A percentile compares a stretch with the other conserved stretches of the same genome.
These are phyloP conservation scores for Elsinoe australis DNA, from an alignment of 2,329 filamentous ascomycete species.

Conservation along the genomic window DNA sequence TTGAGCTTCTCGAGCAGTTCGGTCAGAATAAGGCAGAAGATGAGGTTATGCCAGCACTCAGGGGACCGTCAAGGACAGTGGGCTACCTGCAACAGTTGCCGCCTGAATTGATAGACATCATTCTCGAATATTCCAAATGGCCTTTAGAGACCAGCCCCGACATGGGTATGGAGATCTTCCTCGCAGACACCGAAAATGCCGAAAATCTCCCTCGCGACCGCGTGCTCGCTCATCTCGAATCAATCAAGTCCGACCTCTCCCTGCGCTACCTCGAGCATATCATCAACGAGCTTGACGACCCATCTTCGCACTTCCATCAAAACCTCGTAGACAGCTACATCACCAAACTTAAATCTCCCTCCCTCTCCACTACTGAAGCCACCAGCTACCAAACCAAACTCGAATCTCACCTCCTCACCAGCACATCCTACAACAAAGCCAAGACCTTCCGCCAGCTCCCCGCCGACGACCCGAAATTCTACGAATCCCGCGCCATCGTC, in stretches of 20 bases:
- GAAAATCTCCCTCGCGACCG: conserved; percentile 73
- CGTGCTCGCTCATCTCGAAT: conserved; percentile 66
- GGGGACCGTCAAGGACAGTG: conserved; percentile 76
- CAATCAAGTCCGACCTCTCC: conserved; percentile 63
- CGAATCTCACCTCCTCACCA: conserved; percentile 66
- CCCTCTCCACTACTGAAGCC: conserved; percentile 26
- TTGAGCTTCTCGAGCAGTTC: conserved; percentile 75
- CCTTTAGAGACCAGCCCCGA: conserved; percentile 64
- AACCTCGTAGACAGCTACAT: conserved; percentile 67
- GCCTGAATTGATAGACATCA: conserved; percentile 79
- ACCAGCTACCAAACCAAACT: conserved; percentile 45
- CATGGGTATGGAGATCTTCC: conserved; percentile 84
- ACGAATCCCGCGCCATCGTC: conserved; percentile 81
- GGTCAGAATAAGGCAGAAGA: conserved; percentile 50
- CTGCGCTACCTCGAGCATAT: conserved; percentile 84
- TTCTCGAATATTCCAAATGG: conserved; percentile 88
- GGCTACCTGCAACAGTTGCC: conserved; percentile 84
- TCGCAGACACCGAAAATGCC: conserved; percentile 89
- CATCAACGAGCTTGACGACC: conserved; percentile 76
- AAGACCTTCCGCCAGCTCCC: conserved; percentile 68
- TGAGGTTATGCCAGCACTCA: conserved; percentile 49
- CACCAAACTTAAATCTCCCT: conserved; percentile 39
- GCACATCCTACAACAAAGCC: conserved; percentile 62
- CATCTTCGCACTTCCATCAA: conserved; percentile 81
- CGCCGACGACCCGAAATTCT: conserved; percentile 73